Evolutionary conservation across 2,329 filamentous ascomycete genomes (phyloP).

Genomic region (Fusarium azukiicola): DNA sequence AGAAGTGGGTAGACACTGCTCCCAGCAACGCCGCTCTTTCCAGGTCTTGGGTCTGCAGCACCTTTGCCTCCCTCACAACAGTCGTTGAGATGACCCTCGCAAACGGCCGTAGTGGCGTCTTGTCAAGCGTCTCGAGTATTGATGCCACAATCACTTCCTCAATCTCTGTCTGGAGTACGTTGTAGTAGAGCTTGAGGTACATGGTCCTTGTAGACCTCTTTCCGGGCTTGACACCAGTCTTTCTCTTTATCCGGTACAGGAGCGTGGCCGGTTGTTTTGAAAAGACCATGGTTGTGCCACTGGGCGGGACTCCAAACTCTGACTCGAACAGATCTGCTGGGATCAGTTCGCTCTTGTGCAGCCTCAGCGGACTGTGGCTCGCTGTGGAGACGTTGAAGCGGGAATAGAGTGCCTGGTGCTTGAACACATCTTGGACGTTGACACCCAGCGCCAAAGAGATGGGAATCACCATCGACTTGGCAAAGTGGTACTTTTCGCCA

Average conservation of each 20-base stretch:
- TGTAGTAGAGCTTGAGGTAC: constrained; percentile 87
- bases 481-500: constrained; percentile 68
- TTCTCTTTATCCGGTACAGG: constrained; percentile 88
- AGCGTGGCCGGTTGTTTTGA: constrained; percentile 90
- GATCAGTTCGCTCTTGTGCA: constrained; percentile 86
- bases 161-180: constrained; percentile 88
- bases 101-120: constrained; percentile 69
- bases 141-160: constrained; percentile 70
- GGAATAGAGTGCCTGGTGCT: constrained; percentile 89
- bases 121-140: constrained; percentile 64
- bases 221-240: constrained; percentile 62
- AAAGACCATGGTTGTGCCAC: constrained; percentile 83
- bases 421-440: constrained; percentile 98
- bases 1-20: constrained; percentile 71
- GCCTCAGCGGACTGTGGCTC: constrained; percentile 85
- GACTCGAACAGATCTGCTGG: constrained; percentile 86
- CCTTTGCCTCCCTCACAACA: constrained; percentile 67
- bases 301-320: constrained; percentile 76
- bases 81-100: constrained; percentile 69
- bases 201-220: constrained; percentile 68
- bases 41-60: constrained; percentile 72
- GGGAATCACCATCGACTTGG: constrained; percentile 79
- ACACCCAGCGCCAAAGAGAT: constrained; percentile 93
- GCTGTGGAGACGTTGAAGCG: constrained; percentile 95
- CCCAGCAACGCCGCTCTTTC: constrained; percentile 78